Evolutionary conservation across 164 flowering plant species (phyloP).

Genomic region (Paratinospora sagittata): DNA sequence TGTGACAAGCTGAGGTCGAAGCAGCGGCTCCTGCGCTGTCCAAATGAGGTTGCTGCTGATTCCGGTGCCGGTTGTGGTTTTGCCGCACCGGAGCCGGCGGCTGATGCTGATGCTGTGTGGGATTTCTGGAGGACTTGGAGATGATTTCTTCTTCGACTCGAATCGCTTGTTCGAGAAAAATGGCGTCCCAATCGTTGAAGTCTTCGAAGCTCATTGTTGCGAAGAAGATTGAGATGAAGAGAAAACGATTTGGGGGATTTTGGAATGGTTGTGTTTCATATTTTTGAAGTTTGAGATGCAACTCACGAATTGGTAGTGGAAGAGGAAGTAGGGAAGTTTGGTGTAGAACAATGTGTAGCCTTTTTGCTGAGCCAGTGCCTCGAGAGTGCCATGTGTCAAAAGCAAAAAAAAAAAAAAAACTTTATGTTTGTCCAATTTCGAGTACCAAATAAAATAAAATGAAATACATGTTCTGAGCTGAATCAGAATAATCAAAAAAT

Average conservation of each 20-base stretch:
- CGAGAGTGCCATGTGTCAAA: too few relatives aligned
- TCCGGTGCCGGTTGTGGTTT: not conserved
- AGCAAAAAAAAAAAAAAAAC: too few relatives aligned
- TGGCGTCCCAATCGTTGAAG: constrained; percentile 21
- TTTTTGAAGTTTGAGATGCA: too few relatives aligned
- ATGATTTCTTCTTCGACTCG: constrained; percentile 19
- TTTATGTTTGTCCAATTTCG: too few relatives aligned
- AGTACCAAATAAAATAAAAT: too few relatives aligned
- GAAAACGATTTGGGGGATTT: not conserved
- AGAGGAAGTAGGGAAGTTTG: not conserved
- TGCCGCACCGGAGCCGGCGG: not conserved
- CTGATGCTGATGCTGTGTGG: too few relatives aligned
- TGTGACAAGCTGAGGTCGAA: not conserved
- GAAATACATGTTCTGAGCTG: too few relatives aligned
- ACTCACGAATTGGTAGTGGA: too few relatives aligned
- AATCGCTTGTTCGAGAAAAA: constrained; percentile 21
- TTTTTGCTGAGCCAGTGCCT: not conserved
- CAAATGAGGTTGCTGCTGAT: not conserved
- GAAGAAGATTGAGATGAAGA: not conserved
- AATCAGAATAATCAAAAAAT: too few relatives aligned
- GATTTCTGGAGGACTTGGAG: constrained; percentile 11
- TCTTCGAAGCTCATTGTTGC: constrained; percentile 21
- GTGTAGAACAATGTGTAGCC: not conserved
- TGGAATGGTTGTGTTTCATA: not conserved
- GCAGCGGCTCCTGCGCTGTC: not conserved